These are phyloP conservation scores for Pythium rishiriense DNA, from an alignment of 352 stramenopile species.

Conservation along the genomic window DNA sequence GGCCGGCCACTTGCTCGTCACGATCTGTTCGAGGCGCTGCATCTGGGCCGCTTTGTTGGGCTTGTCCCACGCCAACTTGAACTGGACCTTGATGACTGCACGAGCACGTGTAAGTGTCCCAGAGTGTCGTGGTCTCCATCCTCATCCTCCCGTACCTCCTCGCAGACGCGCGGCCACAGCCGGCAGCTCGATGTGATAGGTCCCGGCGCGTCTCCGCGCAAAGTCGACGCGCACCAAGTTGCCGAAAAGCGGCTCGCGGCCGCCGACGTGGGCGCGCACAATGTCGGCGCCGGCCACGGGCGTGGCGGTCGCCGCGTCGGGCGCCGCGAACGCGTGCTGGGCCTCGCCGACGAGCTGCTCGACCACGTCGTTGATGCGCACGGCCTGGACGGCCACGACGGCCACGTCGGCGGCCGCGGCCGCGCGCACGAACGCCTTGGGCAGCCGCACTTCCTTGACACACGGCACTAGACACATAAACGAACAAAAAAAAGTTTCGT, in stretches of 20 bases:
- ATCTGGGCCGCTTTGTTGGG: slow-evolving; percentile 41
- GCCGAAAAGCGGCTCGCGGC: slow-evolving; percentile 51
- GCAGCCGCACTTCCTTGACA: slow-evolving; percentile 56
- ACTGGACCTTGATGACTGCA: slow-evolving; percentile 59
- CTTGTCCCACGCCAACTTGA: slow-evolving; percentile 49
- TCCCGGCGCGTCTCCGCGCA: slow-evolving; percentile 43
- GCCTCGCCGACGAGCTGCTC: slow-evolving; percentile 37
- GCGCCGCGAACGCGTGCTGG: slow-evolving; percentile 41
- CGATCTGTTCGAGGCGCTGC: slow-evolving; percentile 41
- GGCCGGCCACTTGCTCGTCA: slow-evolving; percentile 37
- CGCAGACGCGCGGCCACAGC: slow-evolving; percentile 42
- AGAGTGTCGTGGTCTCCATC: no score
- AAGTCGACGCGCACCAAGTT: slow-evolving; percentile 64
- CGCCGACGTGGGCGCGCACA: slow-evolving; percentile 33
- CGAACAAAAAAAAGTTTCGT: not conserved
- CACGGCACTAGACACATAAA: slow-evolving; percentile 42
- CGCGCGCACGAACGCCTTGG: slow-evolving; percentile 41
- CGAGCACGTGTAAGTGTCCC: no score
- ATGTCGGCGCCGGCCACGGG: slow-evolving; percentile 48
- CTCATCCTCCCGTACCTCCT: no score
- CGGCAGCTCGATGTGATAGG: slow-evolving; percentile 53
- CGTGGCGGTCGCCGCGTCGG: slow-evolving; percentile 16
- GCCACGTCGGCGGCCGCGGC: slow-evolving; percentile 43
- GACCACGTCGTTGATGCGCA: slow-evolving; percentile 54
- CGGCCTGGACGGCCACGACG: slow-evolving; percentile 61